Base-by-base conservation (phyloP, 345 rosid species). In the Eucalyptus leucophloia region DNA sequence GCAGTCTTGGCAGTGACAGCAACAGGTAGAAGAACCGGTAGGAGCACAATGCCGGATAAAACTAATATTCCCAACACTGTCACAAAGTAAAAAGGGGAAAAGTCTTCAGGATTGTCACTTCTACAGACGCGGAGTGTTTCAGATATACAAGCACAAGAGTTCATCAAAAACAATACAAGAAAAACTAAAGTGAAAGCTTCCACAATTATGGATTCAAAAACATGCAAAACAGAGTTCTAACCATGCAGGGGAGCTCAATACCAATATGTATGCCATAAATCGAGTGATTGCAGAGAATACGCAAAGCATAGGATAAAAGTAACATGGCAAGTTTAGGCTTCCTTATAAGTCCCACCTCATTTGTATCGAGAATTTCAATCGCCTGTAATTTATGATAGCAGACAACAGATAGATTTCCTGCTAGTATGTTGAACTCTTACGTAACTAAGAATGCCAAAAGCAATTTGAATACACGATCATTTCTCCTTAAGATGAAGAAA, bases 21-120 rank as follows among this genome's bases (percentile, higher is more conserved):
- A 90, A 96, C 87, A 30, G 99, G 99, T 44, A 97, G 96, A 65
- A 97, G 98, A 91, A 85, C 92, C 3, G 98, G 98, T 62, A 97
- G 94, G 88, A 97, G 92, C 72, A 96, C 49, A 44, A 96, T n/a
- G 58, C 96, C 97, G 9, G 98, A 95, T 80, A 96, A 88, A 26
- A 91, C 96, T 88, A 96, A 91, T 89, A 97, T 96, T 88, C 97
- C 96, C 91, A 96, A 56, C 34, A 90, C 99, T 97, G 94, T 77
- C 81, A 85, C 86, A 26, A 0, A 44, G 44, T 16, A 49, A 80
- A 86, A 80, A 23, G 42, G 54, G 40, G 32, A 16, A 12, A 86
- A 40, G 7, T 16, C 24, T 14, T 86, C 14, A 56, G 77, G 47
- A 45, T 49, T 13, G 53, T n/a, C 56, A 69, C 62, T 28, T 28